Evolutionary conservation across 106 monocot genomes (phyloP), one percentile per base, ranked within the genome.

Genomic region (Amphibolis antarctica): DNA sequence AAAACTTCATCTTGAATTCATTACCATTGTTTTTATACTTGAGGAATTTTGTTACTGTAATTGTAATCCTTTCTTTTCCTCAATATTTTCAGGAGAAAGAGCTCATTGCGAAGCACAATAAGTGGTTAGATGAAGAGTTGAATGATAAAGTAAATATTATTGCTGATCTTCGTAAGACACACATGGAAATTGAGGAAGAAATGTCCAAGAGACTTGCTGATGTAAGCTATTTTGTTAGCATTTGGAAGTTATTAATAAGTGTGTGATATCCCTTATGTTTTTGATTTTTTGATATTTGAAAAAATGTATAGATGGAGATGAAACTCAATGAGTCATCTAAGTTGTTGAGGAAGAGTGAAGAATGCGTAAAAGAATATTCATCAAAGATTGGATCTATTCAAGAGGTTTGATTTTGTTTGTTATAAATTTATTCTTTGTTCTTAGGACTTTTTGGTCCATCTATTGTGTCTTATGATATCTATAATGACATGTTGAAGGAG

Each of bases 61-160:
- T 36, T 2, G 36, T 36, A 36, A 36, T 36, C 36, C 36, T 36
- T 36, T 36, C 36, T 36, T 36, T 7, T 36, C 4, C 36, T 36
- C 7, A 36, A 36, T 36, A 68, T 65, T 11, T 66, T 22, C 71
- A 98, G 98, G 98, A 98, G 72, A 98, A 91, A 71, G 91, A 98
- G 26, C 66, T 98, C 22, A 75, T 98, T 29, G 78, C 80, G 60
- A 87, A 87, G 48, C 98, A 98, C 58, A 98, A 98, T 63, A 49
- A 46, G 54, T 98, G 98, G 98, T 85, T 98, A 48, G 83, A 98
- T 64, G 98, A 98, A 30, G 87, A 98, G 75, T 64, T 98, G 49
- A 79, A 67, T 48, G 74, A 68, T 31, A 98, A 88, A 75, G 73
- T 80, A 61, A 81, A 87, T 62, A 79, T 31, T 64, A 71, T 98